These are phyloP conservation scores for Isochrysis galbana DNA, from an alignment of 78 protist species.

Conservation along the genomic window DNA sequence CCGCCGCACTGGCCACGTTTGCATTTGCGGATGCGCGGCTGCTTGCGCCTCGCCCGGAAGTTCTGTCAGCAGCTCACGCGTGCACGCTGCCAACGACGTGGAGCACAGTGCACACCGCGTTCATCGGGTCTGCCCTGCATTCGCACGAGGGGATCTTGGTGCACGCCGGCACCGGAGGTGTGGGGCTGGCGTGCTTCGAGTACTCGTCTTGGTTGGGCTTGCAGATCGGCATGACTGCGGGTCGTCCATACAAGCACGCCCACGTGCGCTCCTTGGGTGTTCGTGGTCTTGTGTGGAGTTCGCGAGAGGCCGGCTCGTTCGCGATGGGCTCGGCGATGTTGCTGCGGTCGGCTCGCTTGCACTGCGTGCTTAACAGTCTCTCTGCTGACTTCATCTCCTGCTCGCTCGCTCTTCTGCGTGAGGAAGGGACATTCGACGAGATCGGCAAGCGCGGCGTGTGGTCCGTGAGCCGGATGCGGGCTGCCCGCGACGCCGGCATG, in stretches of 20 bases:
- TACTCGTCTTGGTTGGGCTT: background rate
- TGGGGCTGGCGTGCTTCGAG: conserved; percentile 21
- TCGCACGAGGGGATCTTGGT: background rate
- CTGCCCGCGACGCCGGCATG: background rate
- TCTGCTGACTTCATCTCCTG: background rate
- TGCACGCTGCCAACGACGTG: background rate
- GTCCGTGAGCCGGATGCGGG: background rate
- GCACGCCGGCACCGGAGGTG: conserved; percentile 40
- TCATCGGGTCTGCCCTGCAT: background rate
- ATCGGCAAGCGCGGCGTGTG: conserved; percentile 38
- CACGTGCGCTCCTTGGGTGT: background rate
- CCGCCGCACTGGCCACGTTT: background rate
- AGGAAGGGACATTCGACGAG: conserved; percentile 20
- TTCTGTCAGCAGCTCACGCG: background rate
- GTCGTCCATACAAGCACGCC: conserved; percentile 22
- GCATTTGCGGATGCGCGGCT: background rate
- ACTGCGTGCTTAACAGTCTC: conserved; percentile 25
- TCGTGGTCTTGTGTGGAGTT: background rate
- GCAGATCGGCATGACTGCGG: background rate
- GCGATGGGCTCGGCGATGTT: background rate
- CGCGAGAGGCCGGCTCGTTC: conserved; percentile 1
- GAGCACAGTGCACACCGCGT: background rate
- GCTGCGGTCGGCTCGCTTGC: background rate
- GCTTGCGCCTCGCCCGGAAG: background rate
- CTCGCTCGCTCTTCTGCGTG: background rate